phyloP scores from a whole-genome alignment of 2,329 filamentous ascomycete genomes.

The Amauroascus niger region DNA sequence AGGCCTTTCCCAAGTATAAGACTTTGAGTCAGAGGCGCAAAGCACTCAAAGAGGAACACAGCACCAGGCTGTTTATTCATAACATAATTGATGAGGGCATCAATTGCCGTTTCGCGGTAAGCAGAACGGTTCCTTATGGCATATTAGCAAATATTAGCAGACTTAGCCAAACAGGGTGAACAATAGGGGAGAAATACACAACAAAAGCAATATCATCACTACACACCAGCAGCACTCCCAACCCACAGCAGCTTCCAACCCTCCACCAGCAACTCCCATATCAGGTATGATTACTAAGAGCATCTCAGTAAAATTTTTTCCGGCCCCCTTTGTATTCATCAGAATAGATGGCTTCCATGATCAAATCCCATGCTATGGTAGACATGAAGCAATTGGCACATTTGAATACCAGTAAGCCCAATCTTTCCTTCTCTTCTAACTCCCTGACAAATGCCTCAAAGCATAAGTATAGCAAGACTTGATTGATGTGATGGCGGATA shows the following conservation, averaged over 20 bases:
- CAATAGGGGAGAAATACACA: neutral
- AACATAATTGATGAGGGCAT: neutral
- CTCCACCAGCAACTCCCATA: neutral
- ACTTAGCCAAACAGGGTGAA: neutral
- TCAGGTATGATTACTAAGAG: neutral
- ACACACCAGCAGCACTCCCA: neutral
- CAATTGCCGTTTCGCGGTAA: neutral
- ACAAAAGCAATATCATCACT: neutral
- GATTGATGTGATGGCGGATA: neutral
- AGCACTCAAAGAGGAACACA: neutral
- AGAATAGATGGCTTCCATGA: neutral
- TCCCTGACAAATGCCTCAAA: neutral
- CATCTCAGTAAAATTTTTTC: neutral
- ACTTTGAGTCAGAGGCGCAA: neutral
- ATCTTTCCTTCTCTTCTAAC: neutral
- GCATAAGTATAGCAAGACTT: neutral
- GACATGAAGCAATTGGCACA: neutral
- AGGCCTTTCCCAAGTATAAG: neutral
- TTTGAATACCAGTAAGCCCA: neutral
- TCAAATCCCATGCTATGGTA: neutral
- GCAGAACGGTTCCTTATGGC: neutral
- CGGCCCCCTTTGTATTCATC: neutral
- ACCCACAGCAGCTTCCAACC: neutral
- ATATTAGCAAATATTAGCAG: neutral
- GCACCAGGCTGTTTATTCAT: neutral